Evolutionary conservation across 345 rosid species (phyloP).

Genomic region (Hibiscus trionum): DNA sequence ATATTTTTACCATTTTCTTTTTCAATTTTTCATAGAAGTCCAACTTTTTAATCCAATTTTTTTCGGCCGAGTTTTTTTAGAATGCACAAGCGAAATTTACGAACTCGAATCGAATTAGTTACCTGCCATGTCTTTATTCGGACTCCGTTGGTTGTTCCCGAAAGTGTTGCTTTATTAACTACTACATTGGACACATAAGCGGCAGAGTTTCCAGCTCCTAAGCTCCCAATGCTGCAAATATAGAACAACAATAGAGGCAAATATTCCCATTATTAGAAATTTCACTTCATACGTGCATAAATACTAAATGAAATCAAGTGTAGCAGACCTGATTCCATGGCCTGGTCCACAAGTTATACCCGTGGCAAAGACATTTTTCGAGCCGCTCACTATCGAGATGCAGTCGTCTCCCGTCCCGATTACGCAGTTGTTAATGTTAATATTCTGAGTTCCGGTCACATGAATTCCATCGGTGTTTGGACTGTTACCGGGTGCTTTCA

Average conservation of each 20-base stretch:
- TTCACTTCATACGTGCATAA: neutral
- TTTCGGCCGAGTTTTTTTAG: too few relatives aligned
- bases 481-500: slow-evolving; percentile 61
- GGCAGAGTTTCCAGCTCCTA: slow-evolving; percentile 53
- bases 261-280: neutral
- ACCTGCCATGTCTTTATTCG: slow-evolving; percentile 98
- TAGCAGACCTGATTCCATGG: slow-evolving; percentile 77
- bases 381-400: slow-evolving; percentile 80
- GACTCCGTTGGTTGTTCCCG: slow-evolving; percentile 76
- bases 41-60: too few relatives aligned
- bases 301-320: neutral
- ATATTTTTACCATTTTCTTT: neutral
- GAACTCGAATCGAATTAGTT: neutral
- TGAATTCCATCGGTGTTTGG: slow-evolving; percentile 96
- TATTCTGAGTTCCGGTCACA: slow-evolving; percentile 41
- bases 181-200: slow-evolving; percentile 71
- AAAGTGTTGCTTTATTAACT: slow-evolving; percentile 47
- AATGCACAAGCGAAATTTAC: too few relatives aligned
- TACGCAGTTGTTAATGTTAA: slow-evolving; percentile 45
- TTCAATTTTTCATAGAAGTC: too few relatives aligned
- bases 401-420: slow-evolving; percentile 93
- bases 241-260: neutral
- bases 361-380: slow-evolving; percentile 64
- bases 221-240: slow-evolving; percentile 66
- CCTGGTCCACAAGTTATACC: slow-evolving; percentile 91